These are phyloP conservation scores for Sporisorium exsertum DNA, from an alignment of 1,284 basidiomycete genomes.

Conservation along the genomic window DNA sequence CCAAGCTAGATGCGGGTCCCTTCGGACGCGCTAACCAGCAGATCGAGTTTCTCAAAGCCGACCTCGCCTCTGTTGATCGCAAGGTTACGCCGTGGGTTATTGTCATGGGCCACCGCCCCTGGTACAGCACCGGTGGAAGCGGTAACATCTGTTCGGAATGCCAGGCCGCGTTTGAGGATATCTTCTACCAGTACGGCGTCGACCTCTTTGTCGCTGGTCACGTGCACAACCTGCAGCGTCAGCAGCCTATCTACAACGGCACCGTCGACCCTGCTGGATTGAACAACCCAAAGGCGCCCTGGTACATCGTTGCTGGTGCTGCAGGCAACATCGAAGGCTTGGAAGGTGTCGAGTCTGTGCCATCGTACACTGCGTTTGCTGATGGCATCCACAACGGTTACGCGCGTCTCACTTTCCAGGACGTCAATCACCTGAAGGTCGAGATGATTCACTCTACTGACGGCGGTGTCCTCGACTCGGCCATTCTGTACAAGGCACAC, in stretches of 20 bases:
- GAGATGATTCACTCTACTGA: constrained; percentile 48
- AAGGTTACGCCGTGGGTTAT: constrained; percentile 70
- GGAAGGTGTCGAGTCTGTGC: constrained; percentile 15
- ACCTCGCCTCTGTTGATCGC: constrained; percentile 69
- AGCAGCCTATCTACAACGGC: constrained; percentile 63
- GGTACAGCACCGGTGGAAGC: constrained; percentile 54
- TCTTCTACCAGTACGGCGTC: constrained; percentile 68
- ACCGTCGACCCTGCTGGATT: constrained; percentile 52
- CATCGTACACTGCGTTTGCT: constrained; percentile 34
- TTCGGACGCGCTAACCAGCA: constrained; percentile 38
- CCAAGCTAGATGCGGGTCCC: constrained; percentile 38
- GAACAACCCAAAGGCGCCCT: constrained; percentile 65
- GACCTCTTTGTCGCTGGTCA: constrained; percentile 68
- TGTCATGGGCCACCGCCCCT: constrained; percentile 67
- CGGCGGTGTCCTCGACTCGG: constrained; percentile 42
- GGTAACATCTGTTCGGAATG: constrained; percentile 59
- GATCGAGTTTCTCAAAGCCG: constrained; percentile 58
- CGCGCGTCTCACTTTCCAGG: constrained; percentile 63
- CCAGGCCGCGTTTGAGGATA: constrained; percentile 68
- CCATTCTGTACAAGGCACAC: constrained; percentile 44
- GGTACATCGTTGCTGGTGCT: constrained; percentile 65
- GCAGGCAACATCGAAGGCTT: constrained; percentile 69
- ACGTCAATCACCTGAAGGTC: constrained; percentile 52
- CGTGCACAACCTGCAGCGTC: constrained; percentile 70
- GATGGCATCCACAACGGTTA: constrained; percentile 42